Base-by-base conservation (phyloP, 805 yeast genomes). In the Vanderwaltozyma tropicalis region DNA sequence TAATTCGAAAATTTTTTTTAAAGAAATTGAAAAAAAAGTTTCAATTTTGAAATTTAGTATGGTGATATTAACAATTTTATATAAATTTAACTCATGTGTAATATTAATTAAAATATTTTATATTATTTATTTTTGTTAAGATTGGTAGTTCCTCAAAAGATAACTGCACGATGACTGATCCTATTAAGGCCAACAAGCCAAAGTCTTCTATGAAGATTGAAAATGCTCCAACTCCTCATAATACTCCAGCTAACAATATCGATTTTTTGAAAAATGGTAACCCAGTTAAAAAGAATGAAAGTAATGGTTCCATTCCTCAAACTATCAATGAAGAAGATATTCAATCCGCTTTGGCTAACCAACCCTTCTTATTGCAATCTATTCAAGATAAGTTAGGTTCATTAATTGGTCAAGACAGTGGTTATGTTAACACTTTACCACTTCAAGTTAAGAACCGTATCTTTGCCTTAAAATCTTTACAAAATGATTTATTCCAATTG, bases 221-320 rank as follows among this genome's bases (percentile, higher is more conserved):
- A 45, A 76, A 78, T 53, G 97, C 98, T 6, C 98, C 98, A 32
- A 92, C 98, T 1, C 98, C 98, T 5, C 98, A 92, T 59, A 92
- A 92, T 70, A 92, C 98, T 1, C 98, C 98, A 13, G 84, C 97
- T 3, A 78, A 89, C 26, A 83, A 80, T 27, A 71, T 85, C 30
- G 78, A 76, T 43, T 83, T 78, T 55, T 66, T 86, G 59, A 76
- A 72, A 56, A 67, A 71, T 39, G 70, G 69, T 35, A 71, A 75
- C 48, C 76, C 74, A 17, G 78, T 79, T 16, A 35, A 36, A 19
- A 35, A 32, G 19, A 29, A 17, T 57, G 60, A 27, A 5, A 19
- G 16, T 16, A 38, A 40, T 8, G 38, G 34, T 13, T 22, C 15
- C 10, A 66, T 78, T 35, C 77, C 85, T 20, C 62, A 68, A 37